phyloP scores from a whole-genome alignment of 345 rosid species.

The Cardamine resedifolia region DNA sequence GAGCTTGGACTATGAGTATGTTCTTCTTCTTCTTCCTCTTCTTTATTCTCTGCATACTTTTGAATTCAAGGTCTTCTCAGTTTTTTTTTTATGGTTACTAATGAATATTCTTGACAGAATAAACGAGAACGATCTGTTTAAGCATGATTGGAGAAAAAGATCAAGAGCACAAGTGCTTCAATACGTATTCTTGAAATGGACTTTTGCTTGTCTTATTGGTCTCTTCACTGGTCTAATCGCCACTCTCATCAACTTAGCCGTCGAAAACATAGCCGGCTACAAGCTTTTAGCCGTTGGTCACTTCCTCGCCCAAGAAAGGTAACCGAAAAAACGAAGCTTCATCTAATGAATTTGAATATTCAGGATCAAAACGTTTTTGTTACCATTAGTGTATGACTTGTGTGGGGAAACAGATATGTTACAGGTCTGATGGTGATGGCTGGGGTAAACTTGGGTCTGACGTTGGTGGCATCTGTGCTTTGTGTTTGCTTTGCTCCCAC shows the following conservation, averaged over 20 bases:
- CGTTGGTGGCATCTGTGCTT: conserved; percentile 63
- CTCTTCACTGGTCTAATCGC: conserved; percentile 81
- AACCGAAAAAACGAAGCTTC: neutral
- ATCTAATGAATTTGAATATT: neutral
- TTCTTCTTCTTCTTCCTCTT: conserved; percentile 9
- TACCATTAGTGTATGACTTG: conserved; percentile 7
- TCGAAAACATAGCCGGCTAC: conserved; percentile 91
- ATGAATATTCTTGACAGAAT: conserved; percentile 51
- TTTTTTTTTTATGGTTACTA: neutral
- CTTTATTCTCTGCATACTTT: neutral
- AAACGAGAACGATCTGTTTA: conserved; percentile 89
- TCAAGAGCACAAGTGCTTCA: conserved; percentile 77
- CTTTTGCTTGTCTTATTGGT: conserved; percentile 78
- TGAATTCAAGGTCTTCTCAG: conserved; percentile 2
- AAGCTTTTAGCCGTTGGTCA: conserved; percentile 73
- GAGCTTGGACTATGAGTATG: conserved; percentile 91
- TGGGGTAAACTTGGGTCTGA: conserved; percentile 61
- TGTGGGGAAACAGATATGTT: conserved; percentile 53
- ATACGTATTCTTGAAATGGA: conserved; percentile 81
- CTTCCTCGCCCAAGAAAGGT: conserved; percentile 64
- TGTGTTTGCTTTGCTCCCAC: conserved; percentile 90
- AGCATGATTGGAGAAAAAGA: conserved; percentile 97
- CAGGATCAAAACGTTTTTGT: neutral
- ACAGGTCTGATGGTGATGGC: conserved; percentile 56
- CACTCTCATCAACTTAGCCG: conserved; percentile 78